Conservation (phyloP, 1,284 basidiomycete genomes). For the Cryptococcus sp. region DNA sequence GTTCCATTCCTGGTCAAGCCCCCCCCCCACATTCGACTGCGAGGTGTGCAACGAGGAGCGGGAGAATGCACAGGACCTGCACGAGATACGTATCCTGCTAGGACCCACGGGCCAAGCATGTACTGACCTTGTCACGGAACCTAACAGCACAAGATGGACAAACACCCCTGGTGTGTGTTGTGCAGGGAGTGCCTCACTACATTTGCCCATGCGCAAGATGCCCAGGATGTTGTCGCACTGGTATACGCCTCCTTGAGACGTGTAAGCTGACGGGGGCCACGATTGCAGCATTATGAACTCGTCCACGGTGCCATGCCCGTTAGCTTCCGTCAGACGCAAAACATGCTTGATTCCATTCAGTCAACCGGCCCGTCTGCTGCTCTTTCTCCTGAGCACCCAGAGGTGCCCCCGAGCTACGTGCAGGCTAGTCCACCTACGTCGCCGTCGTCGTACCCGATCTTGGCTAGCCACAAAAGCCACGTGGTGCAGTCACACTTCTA, state of each 20-base stretch:
- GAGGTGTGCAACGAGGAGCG: conserved; percentile 12
- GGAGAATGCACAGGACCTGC: not conserved
- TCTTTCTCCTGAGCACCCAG: not conserved
- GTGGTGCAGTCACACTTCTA: conserved; percentile 3
- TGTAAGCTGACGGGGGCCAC: not conserved
- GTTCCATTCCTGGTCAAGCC: no score
- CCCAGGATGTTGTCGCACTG: conserved; percentile 4
- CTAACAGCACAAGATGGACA: conserved; percentile 14
- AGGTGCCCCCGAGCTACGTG: not conserved
- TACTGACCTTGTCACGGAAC: not conserved
- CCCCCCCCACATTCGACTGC: no score
- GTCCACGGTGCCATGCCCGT: conserved; percentile 5
- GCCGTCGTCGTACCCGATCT: not conserved
- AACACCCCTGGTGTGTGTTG: conserved; percentile 15
- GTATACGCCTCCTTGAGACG: not conserved
- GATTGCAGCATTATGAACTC: conserved; percentile 16
- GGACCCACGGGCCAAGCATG: no score
- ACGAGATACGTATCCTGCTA: conserved; percentile 10
- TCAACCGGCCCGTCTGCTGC: not conserved
- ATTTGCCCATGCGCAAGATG: conserved; percentile 10
- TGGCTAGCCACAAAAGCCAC: conserved; percentile 8
- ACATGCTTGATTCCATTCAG: conserved; percentile 11
- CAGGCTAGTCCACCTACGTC: not conserved
- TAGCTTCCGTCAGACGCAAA: conserved; percentile 4
- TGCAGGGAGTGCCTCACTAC: conserved; percentile 10